Evolutionary conservation across 2,329 filamentous ascomycete species (phyloP).

Genomic region (Fusarium keratoplasticum): DNA sequence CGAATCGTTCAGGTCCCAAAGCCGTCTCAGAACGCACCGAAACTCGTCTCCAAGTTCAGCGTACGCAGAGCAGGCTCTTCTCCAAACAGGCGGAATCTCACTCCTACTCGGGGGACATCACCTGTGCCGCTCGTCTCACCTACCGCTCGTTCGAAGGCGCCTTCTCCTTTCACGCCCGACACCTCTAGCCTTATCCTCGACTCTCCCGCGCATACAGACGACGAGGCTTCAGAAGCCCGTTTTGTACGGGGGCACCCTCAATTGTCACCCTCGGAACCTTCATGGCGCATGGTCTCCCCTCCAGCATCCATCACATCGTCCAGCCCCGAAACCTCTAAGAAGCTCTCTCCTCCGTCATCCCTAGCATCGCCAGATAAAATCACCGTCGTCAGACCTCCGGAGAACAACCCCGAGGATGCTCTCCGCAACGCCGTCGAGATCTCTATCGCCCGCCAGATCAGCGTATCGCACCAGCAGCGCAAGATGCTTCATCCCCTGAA

Average conservation of each 20-base stretch:
- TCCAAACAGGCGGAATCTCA: conserved; percentile 15
- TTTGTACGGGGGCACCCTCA: conserved; percentile 47
- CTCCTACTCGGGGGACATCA: conserved; percentile 19
- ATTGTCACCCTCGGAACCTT: conserved; percentile 55
- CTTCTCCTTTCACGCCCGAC: conserved; percentile 36
- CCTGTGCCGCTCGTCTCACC: conserved; percentile 15
- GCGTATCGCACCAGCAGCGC: conserved; percentile 71
- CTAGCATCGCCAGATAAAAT: conserved; percentile 41
- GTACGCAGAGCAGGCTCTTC: conserved; percentile 35
- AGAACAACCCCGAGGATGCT: conserved; percentile 43
- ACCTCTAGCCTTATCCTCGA: conserved; percentile 51
- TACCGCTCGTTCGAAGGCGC: conserved; percentile 16
- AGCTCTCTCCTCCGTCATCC: conserved; percentile 29
- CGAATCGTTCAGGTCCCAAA: conserved; percentile 24
- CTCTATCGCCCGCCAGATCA: conserved; percentile 76
- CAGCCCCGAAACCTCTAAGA: conserved; percentile 18
- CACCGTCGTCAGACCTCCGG: conserved; percentile 25
- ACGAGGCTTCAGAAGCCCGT: conserved; percentile 41
- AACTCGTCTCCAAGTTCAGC: conserved; percentile 42
- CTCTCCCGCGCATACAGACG: conserved; percentile 51
- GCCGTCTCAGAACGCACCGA: conserved; percentile 13
- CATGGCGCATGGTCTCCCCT: conserved; percentile 61
- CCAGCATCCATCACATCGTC: conserved; percentile 49
- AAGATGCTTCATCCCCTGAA: conserved; percentile 68
- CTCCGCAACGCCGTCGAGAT: conserved; percentile 70